Evolutionary conservation across 805 yeast genomes (phyloP).

Genomic region (Maudiozyma turicensis): DNA sequence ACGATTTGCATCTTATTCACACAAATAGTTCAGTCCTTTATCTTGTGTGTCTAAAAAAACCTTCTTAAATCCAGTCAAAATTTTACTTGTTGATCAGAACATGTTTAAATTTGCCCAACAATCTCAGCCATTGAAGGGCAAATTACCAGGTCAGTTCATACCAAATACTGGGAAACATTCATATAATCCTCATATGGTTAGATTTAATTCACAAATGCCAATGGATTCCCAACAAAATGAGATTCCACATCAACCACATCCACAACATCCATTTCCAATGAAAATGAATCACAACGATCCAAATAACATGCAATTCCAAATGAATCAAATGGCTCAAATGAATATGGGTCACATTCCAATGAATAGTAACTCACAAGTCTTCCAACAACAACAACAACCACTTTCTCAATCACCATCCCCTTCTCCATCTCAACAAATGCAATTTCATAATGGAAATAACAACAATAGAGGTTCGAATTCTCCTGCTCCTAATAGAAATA

Average conservation of each 20-base stretch:
- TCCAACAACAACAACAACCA: neutral
- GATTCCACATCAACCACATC: neutral
- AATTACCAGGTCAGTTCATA: slow-evolving; percentile 33
- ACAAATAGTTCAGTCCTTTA: neutral
- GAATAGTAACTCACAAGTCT: neutral
- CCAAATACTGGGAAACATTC: slow-evolving; percentile 30
- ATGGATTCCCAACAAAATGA: slow-evolving; percentile 12
- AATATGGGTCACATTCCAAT: slow-evolving; percentile 1
- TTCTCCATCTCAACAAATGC: neutral
- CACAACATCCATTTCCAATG: neutral
- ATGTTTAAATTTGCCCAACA: slow-evolving; percentile 30
- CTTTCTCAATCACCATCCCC: neutral
- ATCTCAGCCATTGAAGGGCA: slow-evolving; percentile 29
- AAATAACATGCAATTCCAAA: neutral
- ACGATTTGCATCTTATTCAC: neutral
- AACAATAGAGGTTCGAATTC: slow-evolving; percentile 1
- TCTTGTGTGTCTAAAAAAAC: neutral
- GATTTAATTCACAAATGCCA: slow-evolving; percentile 30
- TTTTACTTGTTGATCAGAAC: neutral
- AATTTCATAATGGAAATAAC: neutral
- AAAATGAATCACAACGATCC: neutral
- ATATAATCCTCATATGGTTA: slow-evolving; percentile 29
- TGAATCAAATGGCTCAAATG: neutral
- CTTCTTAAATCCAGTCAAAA: neutral
- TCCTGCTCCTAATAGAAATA: neutral